Percentiles rank a stretch among this genome's conserved stretches.
Conservation (phyloP, 2,329 filamentous ascomycete genomes). For the Daldinia eschscholtzii region DNA sequence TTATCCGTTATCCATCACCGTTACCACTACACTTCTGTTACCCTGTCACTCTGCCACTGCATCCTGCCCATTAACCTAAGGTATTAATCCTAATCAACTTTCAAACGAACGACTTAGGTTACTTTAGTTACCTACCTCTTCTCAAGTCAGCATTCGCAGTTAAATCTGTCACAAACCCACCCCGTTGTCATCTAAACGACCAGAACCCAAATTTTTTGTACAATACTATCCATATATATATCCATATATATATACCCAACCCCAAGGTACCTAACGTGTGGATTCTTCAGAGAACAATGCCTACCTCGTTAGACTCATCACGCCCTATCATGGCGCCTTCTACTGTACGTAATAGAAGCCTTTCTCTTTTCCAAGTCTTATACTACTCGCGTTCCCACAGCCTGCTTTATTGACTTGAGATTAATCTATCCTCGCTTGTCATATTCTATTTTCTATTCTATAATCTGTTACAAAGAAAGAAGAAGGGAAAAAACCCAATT, state of each 20-base stretch:
- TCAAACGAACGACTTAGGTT: conserved; percentile 9
- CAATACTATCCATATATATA: too few species aligned
- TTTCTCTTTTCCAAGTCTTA: conserved; percentile 17
- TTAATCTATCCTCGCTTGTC: not conserved
- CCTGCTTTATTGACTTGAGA: not conserved
- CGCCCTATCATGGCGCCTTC: conserved; percentile 74
- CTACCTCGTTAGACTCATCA: conserved; percentile 69
- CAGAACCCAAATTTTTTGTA: conserved; percentile 1
- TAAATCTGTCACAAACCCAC: conserved; percentile 36
- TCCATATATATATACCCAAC: not conserved
- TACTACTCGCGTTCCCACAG: not conserved
- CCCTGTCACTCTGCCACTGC: not conserved
- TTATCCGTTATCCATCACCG: not conserved
- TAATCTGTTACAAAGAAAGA: not conserved
- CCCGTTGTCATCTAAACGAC: conserved; percentile 4
- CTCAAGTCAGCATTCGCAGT: conserved; percentile 25
- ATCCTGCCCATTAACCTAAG: not conserved
- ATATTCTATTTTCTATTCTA: too few species aligned
- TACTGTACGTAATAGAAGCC: conserved; percentile 59
- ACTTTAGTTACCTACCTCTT: too few species aligned
- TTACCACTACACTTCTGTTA: conserved; percentile 4
- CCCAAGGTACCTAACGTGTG: not conserved
- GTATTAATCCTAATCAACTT: not conserved
- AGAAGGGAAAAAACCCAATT: not conserved
- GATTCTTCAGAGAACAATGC: conserved; percentile 54